These are phyloP conservation scores for Coemansia guatemalensis DNA, from an alignment of 192 early-diverging fungal species.

Conservation along the genomic window DNA sequence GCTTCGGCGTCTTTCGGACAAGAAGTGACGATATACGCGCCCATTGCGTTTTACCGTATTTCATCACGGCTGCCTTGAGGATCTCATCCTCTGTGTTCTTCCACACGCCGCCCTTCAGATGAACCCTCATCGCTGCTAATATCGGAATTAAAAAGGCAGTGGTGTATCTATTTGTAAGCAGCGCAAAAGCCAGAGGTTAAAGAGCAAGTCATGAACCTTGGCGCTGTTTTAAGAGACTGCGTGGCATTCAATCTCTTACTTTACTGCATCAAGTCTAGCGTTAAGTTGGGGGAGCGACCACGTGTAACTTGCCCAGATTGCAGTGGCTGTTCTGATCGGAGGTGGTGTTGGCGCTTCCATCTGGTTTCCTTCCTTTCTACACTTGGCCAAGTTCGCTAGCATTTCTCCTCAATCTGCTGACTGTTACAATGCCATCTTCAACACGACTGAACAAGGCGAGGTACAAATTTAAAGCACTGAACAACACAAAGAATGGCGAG, in stretches of 20 bases:
- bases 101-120: constrained; percentile 88
- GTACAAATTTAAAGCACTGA: constrained; percentile 29
- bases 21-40: constrained; percentile 95
- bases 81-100: constrained; percentile 99
- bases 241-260: too few species aligned
- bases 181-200: background rate
- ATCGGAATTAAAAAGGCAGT: background rate
- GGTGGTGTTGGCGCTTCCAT: too few species aligned
- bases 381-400: too few species aligned
- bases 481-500: constrained; percentile 16
- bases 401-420: background rate
- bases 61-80: constrained; percentile 96
- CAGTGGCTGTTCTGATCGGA: too few species aligned
- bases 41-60: constrained; percentile 99
- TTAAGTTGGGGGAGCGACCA: too few species aligned
- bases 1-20: constrained; percentile 93
- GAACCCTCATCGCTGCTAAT: constrained; percentile 23
- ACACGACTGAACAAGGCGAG: constrained; percentile 19
- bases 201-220: background rate
- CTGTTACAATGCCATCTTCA: constrained; percentile 16
- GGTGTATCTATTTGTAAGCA: background rate
- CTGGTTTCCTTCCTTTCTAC: too few species aligned
- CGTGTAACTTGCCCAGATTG: too few species aligned
- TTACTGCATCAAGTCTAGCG: too few species aligned
- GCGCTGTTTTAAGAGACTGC: too few species aligned